Evolutionary conservation across 805 yeast species (phyloP), one percentile per base, ranked within the genome.

Genomic region (Kregervanrija fluxuum): DNA sequence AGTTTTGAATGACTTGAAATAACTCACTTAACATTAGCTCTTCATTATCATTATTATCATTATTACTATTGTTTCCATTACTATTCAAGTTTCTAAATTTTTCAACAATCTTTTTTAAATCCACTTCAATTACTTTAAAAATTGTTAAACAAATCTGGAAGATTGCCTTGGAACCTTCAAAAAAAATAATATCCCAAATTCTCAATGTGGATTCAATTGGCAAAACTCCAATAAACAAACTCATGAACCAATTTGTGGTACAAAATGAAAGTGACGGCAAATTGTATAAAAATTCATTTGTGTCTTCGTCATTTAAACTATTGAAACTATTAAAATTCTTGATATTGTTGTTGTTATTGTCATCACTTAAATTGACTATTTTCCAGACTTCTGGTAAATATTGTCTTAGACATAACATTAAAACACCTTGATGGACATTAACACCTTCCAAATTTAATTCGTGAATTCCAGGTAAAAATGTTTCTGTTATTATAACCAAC

Each of bases 191-290:
- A 64, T 93, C 99, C 98, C 99, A 91, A 0, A 93, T 82, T 45
- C 98, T 68, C 37, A 93, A 67, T 8, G 88, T 83, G 0, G 95
- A 77, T 57, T 93, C 98, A 16, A 88, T 79, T 0, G 99, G 99
- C 22, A 93, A 64, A 1, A 83, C 79, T 0, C 95, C 96, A 33
- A 93, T 88, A 64, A 85, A 93, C n/a, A 87, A 77, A 55, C 96
- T 85, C 98, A 93, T 91, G 59, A 93, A 93, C 99, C 99, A 93
- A 44, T 95, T 81, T 0, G 96, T 91, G 1, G 98, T 93, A 53
- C 95, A 93, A 38, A 93, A 71, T 1, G 96, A 85, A 4, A 93
- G 75, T 2, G 97, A 95, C 1, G 99, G 98, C 37, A 90, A 66
- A 52, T 84, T 82, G 12, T 78, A 72, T 31, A 91, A 70, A 86